These are phyloP conservation scores for Osmanthus fragrans DNA, from an alignment of 257 asterid genomes.

Conservation along the genomic window DNA sequence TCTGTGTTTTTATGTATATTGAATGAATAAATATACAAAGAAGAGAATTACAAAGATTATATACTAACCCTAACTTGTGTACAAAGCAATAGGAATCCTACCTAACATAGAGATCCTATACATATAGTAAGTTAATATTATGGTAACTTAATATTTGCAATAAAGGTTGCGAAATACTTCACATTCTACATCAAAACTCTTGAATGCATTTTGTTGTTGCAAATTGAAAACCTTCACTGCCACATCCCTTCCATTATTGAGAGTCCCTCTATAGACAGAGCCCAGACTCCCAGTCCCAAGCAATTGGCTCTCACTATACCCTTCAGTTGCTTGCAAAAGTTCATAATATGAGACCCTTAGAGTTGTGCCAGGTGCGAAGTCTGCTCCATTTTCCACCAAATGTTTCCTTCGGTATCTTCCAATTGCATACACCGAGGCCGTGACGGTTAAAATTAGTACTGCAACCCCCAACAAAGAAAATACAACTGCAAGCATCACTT, in stretches of 20 bases:
- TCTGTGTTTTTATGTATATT: too few relatives aligned
- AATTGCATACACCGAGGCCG: background rate
- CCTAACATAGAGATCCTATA: too few relatives aligned
- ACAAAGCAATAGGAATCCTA: too few relatives aligned
- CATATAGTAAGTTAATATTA: too few relatives aligned
- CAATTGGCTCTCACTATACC: background rate
- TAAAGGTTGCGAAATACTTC: conserved; percentile 2
- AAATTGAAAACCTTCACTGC: conserved; percentile 20
- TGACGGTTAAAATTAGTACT: background rate
- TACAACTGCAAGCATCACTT: background rate
- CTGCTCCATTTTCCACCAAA: background rate
- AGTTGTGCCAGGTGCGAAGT: background rate
- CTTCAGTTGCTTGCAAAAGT: conserved; percentile 11
- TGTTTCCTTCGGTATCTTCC: background rate
- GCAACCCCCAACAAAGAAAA: background rate
- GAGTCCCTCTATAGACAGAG: conserved; percentile 19
- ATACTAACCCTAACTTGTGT: too few relatives aligned
- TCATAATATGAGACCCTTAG: conserved; percentile 15
- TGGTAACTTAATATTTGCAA: too few relatives aligned
- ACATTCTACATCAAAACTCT: conserved; percentile 25
- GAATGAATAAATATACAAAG: too few relatives aligned
- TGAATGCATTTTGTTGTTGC: background rate
- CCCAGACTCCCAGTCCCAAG: conserved; percentile 15
- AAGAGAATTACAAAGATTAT: too few relatives aligned
- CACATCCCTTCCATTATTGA: background rate